Percentiles rank a stretch among this genome's conserved stretches.
These are phyloP conservation scores for Boletus eberwhitei DNA, from an alignment of 768 basidiomycete species.

Conservation along the genomic window DNA sequence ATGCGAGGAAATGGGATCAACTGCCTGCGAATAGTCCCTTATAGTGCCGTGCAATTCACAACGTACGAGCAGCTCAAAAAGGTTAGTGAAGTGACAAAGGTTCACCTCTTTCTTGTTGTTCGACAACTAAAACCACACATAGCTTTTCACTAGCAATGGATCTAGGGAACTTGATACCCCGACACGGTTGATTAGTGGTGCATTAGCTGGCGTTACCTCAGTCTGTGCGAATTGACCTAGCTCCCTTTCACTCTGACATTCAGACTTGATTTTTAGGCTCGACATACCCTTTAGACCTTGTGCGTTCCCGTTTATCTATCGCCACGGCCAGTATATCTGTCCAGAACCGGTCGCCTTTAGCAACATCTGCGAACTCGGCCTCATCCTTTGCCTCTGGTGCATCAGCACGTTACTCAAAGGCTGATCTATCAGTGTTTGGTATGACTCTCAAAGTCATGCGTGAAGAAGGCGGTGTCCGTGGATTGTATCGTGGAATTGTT, in stretches of 20 bases:
- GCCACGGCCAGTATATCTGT: constrained; percentile 77
- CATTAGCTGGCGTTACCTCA: constrained; percentile 89
- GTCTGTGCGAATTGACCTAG: constrained; percentile 62
- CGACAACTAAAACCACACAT: constrained; percentile 28
- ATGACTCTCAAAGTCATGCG: constrained; percentile 90
- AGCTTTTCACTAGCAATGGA: constrained; percentile 73
- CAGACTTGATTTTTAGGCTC: constrained; percentile 46
- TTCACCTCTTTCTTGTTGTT: background rate
- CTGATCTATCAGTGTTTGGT: constrained; percentile 71
- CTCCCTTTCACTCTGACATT: constrained; percentile 8
- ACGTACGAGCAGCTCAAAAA: constrained; percentile 91
- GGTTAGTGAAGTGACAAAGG: constrained; percentile 39
- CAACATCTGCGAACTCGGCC: constrained; percentile 25
- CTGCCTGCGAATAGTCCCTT: constrained; percentile 90
- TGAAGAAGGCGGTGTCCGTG: constrained; percentile 89
- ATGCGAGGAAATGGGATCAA: constrained; percentile 95
- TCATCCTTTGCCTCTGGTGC: constrained; percentile 47
- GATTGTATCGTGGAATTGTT: constrained; percentile 80
- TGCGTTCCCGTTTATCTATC: constrained; percentile 88
- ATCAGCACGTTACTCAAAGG: constrained; percentile 42
- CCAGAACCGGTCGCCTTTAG: constrained; percentile 22
- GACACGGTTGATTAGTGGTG: constrained; percentile 80
- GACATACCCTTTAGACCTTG: constrained; percentile 92
- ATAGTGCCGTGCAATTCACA: constrained; percentile 83
- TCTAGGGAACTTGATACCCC: constrained; percentile 82